Evolutionary conservation across 768 basidiomycete species (phyloP), one percentile per base, ranked within the genome.

Genomic region (Mycena rebaudengoi): DNA sequence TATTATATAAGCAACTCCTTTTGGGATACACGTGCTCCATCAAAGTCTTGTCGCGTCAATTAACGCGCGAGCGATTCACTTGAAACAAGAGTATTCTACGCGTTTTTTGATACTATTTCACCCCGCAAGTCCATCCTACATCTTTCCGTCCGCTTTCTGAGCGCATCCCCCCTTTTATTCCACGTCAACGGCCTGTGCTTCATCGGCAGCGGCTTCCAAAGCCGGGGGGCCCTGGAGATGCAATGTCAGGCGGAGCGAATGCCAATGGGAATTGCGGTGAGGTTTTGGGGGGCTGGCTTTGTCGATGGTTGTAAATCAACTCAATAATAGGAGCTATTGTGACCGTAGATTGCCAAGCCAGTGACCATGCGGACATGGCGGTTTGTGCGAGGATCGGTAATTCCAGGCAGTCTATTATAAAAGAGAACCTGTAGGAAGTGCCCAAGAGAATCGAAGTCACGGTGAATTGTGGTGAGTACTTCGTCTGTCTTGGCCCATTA

Each of bases 281-380:
- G 41, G 49, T 8, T 20, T n/a, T 29, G 26, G 21, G 50, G 14
- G 54, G 67, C 39, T 29, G 35, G 28, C 49, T 60, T 51, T 48
- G 65, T 46, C 45, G 56, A 59, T 71, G 67, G 6, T 39, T 21
- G 49, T 71, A 71, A 7, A 71, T 61, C 26, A 71, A 61, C 4
- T 50, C 28, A 37, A 71, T 71, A 14, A 71, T 68, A 20, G 59
- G 49, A 1, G 57, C 52, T 55, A 68, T 70, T 30, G 60, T 58
- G 33, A 64, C 56, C 2, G 45, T 63, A 4, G 50, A 46, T 40
- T 39, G 25, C 16, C 18, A 63, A 61, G 13, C 13, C 21, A 20
- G 57, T 25, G 23, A 33, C 20, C 18, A 44, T 26, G 1, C 23
- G 7, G 28, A 39, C 14, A 7, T 43, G 35, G 10, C 28, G 23